Conservation (phyloP, 2,329 filamentous ascomycete species). For the Hymenoscyphus fraxineus region DNA sequence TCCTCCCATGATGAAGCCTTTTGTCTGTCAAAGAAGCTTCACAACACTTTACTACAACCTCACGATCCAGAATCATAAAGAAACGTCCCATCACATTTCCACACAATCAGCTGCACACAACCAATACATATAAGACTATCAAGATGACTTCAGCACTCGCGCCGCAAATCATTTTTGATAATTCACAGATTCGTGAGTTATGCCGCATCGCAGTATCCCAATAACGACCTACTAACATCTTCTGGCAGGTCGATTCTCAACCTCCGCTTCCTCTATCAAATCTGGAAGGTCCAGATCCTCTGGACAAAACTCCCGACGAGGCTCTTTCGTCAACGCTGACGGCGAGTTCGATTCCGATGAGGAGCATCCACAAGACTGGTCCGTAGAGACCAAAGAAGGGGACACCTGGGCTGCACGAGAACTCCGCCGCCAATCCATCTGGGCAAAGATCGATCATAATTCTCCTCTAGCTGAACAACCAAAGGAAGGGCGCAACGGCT, state of each 20-base stretch:
- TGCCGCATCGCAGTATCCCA: neutral
- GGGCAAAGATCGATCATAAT: conserved; percentile 10
- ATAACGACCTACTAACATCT: neutral
- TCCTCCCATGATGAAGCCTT: neutral
- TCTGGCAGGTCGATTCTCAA: conserved; percentile 6
- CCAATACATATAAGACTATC: neutral
- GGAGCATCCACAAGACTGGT: conserved; percentile 14
- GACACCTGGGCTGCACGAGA: conserved; percentile 13
- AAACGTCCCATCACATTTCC: neutral
- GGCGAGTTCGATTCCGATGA: conserved; percentile 7
- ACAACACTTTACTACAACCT: neutral
- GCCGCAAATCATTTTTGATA: neutral
- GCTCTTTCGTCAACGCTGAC: neutral
- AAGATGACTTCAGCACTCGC: neutral
- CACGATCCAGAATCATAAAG: neutral
- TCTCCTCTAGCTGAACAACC: neutral
- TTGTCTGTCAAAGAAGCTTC: neutral
- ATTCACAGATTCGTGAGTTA: neutral
- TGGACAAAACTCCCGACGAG: neutral
- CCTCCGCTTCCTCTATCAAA: conserved; percentile 1
- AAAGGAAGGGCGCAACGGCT: conserved; percentile 6
- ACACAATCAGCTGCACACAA: neutral
- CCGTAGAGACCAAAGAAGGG: conserved; percentile 7
- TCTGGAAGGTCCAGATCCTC: neutral
- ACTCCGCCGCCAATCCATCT: conserved; percentile 7